phyloP scores from a whole-genome alignment of 2,329 filamentous ascomycete genomes.

The Mycosphaerella sp. region DNA sequence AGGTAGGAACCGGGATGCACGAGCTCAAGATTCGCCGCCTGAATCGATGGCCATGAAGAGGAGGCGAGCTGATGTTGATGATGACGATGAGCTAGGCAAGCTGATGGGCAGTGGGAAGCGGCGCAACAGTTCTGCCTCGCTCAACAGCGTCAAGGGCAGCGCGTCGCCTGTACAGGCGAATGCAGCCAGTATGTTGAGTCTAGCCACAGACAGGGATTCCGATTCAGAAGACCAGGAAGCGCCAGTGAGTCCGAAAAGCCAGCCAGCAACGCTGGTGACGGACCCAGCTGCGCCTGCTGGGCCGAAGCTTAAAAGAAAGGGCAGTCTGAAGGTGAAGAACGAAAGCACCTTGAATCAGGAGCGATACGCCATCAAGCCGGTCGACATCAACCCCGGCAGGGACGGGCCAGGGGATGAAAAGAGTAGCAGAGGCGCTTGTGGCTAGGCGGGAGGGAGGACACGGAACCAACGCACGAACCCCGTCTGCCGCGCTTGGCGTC shows the following conservation, averaged over 20 bases:
- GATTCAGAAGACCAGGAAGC: constrained; percentile 7
- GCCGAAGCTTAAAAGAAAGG: constrained; percentile 38
- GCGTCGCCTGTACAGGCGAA: constrained; percentile 21
- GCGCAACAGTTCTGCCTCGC: constrained; percentile 35
- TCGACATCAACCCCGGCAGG: constrained; percentile 5
- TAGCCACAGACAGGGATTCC: constrained; percentile 11
- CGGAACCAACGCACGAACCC: background rate
- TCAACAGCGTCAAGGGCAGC: constrained; percentile 21
- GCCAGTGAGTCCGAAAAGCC: constrained; percentile 16
- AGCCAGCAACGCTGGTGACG: constrained; percentile 13
- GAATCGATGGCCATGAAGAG: constrained; percentile 65
- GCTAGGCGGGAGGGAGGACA: background rate
- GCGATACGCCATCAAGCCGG: constrained; percentile 27
- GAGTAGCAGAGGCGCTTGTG: constrained; percentile 7
- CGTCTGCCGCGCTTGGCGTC: background rate
- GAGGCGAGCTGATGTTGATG: constrained; percentile 74
- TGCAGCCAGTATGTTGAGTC: constrained; percentile 12
- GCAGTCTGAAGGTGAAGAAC: constrained; percentile 40
- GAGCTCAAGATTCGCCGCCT: constrained; percentile 30
- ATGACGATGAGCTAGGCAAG: constrained; percentile 86
- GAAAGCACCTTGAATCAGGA: constrained; percentile 33
- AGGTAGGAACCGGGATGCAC: constrained; percentile 18
- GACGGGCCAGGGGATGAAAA: constrained; percentile 4
- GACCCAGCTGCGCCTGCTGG: constrained; percentile 14
- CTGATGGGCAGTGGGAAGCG: constrained; percentile 50